Evolutionary conservation across 371 early-diverging fungal species (phyloP).

Genomic region (Amoeboradix gromovi): DNA sequence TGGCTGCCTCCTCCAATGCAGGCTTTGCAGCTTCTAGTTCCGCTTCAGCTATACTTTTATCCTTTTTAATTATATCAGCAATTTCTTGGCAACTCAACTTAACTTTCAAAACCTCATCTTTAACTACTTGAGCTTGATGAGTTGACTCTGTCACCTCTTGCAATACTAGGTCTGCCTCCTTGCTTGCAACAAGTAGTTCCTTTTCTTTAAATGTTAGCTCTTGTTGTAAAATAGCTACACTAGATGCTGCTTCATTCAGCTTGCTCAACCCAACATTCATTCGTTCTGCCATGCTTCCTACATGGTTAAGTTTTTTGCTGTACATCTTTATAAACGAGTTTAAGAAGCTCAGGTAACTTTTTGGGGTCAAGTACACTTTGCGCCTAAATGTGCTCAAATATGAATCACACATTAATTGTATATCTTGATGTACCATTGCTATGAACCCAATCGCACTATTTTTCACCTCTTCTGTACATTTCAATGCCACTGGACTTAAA

Average conservation of each 20-base stretch:
- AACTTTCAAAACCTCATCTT: conserved; percentile 25
- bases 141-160: conserved; percentile 24
- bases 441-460: conserved; percentile 23
- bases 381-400: conserved; percentile 26
- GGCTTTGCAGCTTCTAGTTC: conserved; percentile 29
- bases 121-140: conserved; percentile 24
- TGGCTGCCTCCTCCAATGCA: conserved; percentile 24
- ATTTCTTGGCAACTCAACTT: conserved; percentile 26
- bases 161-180: conserved; percentile 22
- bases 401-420: conserved; percentile 21
- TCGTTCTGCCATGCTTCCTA: conserved; percentile 19
- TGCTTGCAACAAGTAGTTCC: conserved; percentile 23
- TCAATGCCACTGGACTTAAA: conserved; percentile 21
- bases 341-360: conserved; percentile 25
- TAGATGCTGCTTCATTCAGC: conserved; percentile 22
- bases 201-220: conserved; percentile 28
- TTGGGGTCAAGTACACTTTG: conserved; percentile 27
- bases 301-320: conserved; percentile 16
- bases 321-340: conserved; percentile 20
- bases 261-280: conserved; percentile 30
- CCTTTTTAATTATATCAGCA: conserved; percentile 23
- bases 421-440: conserved; percentile 25
- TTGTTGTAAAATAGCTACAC: conserved; percentile 23
- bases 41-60: conserved; percentile 20
- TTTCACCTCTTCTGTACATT: conserved; percentile 15